phyloP scores from a whole-genome alignment of 2,329 filamentous ascomycete genomes.

The Scedosporium minutisporum region DNA sequence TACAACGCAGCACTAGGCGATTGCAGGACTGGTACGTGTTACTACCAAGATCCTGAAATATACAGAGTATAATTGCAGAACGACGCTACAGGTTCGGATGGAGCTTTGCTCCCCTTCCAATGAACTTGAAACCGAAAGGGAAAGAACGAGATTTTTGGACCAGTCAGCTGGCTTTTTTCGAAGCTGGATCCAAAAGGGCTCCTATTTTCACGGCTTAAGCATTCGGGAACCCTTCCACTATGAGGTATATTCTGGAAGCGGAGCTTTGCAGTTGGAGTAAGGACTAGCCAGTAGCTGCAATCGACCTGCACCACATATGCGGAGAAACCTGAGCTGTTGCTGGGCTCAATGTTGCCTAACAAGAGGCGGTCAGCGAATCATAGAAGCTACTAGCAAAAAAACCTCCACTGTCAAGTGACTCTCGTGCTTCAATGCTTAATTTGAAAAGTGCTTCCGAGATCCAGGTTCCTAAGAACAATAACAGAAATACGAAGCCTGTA shows the following conservation, averaged over 20 bases:
- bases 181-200: background rate
- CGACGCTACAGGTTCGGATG: background rate
- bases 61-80: background rate
- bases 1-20: no score
- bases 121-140: constrained; percentile 6
- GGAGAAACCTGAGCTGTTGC: background rate
- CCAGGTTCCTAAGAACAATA: no score
- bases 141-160: background rate
- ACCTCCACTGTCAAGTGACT: no score
- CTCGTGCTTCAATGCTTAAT: no score
- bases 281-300: background rate
- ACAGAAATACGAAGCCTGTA: no score
- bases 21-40: no score
- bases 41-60: no score
- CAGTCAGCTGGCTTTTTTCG: background rate
- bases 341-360: background rate
- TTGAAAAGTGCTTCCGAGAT: no score
- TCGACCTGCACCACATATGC: background rate
- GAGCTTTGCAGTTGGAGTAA: background rate
- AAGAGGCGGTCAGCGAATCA: background rate
- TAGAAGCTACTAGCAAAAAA: background rate
- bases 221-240: background rate
- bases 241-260: constrained; percentile 1
- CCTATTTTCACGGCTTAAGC: background rate
- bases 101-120: constrained; percentile 4